Conservation (phyloP, 139 green algal genomes). For the Bryopsis sp. region DNA sequence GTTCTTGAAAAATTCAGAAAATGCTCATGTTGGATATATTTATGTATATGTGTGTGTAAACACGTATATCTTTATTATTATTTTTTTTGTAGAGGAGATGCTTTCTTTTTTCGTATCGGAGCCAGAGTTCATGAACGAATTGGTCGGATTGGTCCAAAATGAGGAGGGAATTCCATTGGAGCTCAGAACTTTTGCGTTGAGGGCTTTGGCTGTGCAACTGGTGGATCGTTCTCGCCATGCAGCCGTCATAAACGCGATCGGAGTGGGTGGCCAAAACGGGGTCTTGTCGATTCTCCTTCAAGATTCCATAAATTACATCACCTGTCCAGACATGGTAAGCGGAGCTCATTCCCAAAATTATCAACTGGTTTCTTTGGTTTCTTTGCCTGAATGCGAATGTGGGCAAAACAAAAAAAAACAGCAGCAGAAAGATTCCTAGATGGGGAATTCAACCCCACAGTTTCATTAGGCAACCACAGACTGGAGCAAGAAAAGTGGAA, state of each 20-base stretch:
- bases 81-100: slow-evolving; percentile 57
- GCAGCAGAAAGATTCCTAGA: too few species aligned
- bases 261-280: slow-evolving; percentile 56
- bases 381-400: too few species aligned
- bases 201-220: slow-evolving; percentile 58
- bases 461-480: too few species aligned
- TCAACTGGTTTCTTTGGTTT: too few species aligned
- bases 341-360: too few species aligned
- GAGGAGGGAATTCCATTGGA: slow-evolving; percentile 46
- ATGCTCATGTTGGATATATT: too few species aligned
- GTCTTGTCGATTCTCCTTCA: slow-evolving; percentile 73
- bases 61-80: slow-evolving; percentile 9
- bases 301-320: slow-evolving; percentile 28
- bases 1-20: too few species aligned
- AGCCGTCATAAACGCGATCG: slow-evolving; percentile 54
- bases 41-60: too few species aligned
- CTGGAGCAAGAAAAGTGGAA: too few species aligned
- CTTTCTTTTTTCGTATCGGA: slow-evolving; percentile 50
- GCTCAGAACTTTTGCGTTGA: slow-evolving; percentile 61
- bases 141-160: slow-evolving; percentile 58
- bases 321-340: neutral
- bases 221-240: slow-evolving; percentile 58
- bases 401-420: too few species aligned
- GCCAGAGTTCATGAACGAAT: slow-evolving; percentile 65
- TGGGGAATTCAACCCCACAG: too few species aligned